These are phyloP conservation scores for Dissophora globulifera DNA, from an alignment of 192 early-diverging fungal genomes.

Conservation along the genomic window DNA sequence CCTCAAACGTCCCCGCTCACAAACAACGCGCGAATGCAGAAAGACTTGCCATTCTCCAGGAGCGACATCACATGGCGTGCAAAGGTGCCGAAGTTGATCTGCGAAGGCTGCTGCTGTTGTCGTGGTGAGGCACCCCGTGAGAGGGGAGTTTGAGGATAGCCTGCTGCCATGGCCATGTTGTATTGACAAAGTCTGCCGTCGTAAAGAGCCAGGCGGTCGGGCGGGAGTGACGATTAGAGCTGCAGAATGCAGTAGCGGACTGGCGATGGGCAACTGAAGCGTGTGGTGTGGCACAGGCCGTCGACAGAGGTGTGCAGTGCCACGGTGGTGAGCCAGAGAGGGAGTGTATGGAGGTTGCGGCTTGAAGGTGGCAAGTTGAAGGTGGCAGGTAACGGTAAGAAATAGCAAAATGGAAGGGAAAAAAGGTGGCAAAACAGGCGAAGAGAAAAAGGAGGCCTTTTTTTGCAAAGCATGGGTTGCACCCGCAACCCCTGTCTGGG, in stretches of 20 bases:
- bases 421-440: neutral
- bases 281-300: too few species aligned
- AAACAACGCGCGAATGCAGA: neutral
- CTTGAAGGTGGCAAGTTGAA: neutral
- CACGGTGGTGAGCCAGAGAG: too few species aligned
- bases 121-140: constrained; percentile 16
- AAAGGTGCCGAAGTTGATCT: constrained; percentile 52
- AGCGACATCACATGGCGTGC: constrained; percentile 48
- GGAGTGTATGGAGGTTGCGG: neutral
- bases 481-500: neutral
- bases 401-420: neutral
- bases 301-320: too few species aligned
- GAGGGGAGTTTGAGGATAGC: constrained; percentile 28
- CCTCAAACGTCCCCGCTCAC: too few species aligned
- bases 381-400: neutral
- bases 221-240: too few species aligned
- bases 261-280: too few species aligned
- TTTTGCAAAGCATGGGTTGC: neutral
- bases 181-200: neutral
- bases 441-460: neutral
- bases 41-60: constrained; percentile 52
- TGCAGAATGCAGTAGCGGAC: too few species aligned
- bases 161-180: constrained; percentile 52
- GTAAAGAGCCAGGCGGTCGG: too few species aligned
- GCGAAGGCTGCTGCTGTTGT: constrained; percentile 42